phyloP scores from a whole-genome alignment of 164 flowering plant species.

The Taxillus chinensis region DNA sequence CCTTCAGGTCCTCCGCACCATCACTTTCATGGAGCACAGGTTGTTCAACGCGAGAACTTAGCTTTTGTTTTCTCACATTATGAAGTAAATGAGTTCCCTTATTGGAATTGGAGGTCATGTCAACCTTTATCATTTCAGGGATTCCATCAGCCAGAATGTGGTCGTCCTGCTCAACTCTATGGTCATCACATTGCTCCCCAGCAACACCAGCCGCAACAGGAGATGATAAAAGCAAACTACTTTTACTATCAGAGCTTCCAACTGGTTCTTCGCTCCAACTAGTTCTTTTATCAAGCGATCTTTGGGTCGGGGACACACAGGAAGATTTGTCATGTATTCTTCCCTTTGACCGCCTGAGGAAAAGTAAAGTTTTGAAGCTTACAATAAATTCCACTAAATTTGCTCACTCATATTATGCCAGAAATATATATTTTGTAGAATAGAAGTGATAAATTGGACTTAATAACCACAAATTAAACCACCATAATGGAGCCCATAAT shows the following conservation, averaged over 20 bases:
- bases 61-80: slow-evolving; percentile 35
- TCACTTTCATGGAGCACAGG: slow-evolving; percentile 28
- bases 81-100: slow-evolving; percentile 22
- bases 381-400: too few relatives aligned
- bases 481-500: not conserved
- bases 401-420: too few relatives aligned
- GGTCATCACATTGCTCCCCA: slow-evolving; percentile 36
- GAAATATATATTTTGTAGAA: too few relatives aligned
- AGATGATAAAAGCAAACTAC: slow-evolving; percentile 28
- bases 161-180: slow-evolving; percentile 24
- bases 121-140: slow-evolving; percentile 35
- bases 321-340: slow-evolving; percentile 35
- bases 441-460: too few relatives aligned
- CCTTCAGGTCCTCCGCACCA: slow-evolving; percentile 47
- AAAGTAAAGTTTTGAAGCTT: not conserved
- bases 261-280: slow-evolving; percentile 37
- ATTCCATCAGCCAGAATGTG: slow-evolving; percentile 24
- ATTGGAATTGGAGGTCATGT: slow-evolving; percentile 11
- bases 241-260: slow-evolving; percentile 40
- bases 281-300: slow-evolving; percentile 19
- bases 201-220: slow-evolving; percentile 24
- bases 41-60: slow-evolving; percentile 46
- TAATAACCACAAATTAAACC: not conserved
- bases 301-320: slow-evolving; percentile 21
- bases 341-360: slow-evolving; percentile 38